Percentiles rank a stretch among this genome's conserved stretches.
These are phyloP conservation scores for Parietaria judaica DNA, from an alignment of 306 rosid genomes.

Conservation along the genomic window DNA sequence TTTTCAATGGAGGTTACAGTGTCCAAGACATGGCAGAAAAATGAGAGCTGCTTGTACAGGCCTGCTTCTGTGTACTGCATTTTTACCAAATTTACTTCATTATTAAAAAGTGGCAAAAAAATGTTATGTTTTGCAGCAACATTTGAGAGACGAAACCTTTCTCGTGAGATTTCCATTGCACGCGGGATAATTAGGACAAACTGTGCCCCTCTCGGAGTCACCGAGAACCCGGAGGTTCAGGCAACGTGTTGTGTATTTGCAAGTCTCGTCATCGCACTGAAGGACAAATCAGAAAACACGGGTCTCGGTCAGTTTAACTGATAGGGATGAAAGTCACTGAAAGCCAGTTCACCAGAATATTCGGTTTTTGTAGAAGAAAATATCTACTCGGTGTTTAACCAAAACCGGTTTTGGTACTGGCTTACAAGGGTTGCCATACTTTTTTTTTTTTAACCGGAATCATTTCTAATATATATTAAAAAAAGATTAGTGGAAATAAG, in stretches of 20 bases:
- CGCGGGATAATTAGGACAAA: slow-evolving; percentile 86
- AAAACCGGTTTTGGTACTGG: too few relatives aligned
- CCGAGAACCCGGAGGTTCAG: slow-evolving; percentile 68
- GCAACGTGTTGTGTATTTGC: slow-evolving; percentile 66
- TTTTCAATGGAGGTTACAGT: slow-evolving; percentile 56
- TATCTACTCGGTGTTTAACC: too few relatives aligned
- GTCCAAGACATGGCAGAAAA: slow-evolving; percentile 69
- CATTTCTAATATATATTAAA: too few relatives aligned
- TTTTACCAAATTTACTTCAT: slow-evolving; percentile 1
- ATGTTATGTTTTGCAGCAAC: not conserved
- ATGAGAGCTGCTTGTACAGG: slow-evolving; percentile 76
- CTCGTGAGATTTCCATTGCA: slow-evolving; percentile 75
- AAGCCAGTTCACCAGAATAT: too few relatives aligned
- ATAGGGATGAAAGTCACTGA: too few relatives aligned
- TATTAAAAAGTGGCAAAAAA: not conserved
- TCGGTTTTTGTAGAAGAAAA: too few relatives aligned
- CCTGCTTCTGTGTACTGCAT: slow-evolving; percentile 76
- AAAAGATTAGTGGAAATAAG: too few relatives aligned
- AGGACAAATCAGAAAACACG: slow-evolving; percentile 14
- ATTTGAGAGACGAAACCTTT: slow-evolving; percentile 39
- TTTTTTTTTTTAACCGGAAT: too few relatives aligned
- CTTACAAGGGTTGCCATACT: too few relatives aligned
- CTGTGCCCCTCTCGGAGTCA: slow-evolving; percentile 88
- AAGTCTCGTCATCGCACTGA: slow-evolving; percentile 96
- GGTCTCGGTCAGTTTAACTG: too few relatives aligned